phyloP scores from a whole-genome alignment of 1,284 basidiomycete genomes.

The Sanghuangporus weigelae region DNA sequence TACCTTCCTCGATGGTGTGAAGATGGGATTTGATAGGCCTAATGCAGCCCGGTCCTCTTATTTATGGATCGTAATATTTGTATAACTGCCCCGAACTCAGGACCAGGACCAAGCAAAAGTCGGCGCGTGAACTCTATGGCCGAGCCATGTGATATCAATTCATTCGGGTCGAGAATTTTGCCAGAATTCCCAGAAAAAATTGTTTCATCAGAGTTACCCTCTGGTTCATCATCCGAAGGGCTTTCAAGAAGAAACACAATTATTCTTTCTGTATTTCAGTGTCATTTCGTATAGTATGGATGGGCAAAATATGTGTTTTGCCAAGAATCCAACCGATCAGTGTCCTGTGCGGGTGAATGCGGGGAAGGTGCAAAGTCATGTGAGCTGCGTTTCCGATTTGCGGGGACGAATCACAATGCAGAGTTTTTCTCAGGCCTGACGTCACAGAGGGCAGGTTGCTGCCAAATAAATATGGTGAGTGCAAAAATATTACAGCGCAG shows the following conservation, averaged over 20 bases:
- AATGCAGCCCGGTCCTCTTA: not conserved
- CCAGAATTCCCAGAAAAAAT: not conserved
- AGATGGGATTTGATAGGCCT: not conserved
- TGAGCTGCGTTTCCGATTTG: not conserved
- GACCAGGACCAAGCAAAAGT: not conserved
- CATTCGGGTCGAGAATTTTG: not conserved
- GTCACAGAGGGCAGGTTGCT: no score
- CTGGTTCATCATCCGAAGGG: no score
- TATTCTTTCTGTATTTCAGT: no score
- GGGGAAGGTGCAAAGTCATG: not conserved
- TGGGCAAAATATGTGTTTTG: no score
- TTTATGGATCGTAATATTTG: not conserved
- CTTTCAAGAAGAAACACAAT: no score
- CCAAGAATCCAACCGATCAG: no score
- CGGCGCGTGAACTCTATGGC: not conserved
- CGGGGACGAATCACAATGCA: not conserved
- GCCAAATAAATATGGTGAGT: no score
- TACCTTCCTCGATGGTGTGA: not conserved
- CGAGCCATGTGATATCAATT: not conserved
- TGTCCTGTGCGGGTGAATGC: not conserved
- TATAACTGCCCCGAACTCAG: not conserved
- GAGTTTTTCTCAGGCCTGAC: not conserved
- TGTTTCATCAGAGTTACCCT: no score
- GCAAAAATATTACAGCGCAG: no score
- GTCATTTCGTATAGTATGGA: no score